Evolutionary conservation across 208 protist species (phyloP).

Genomic region (Sergeia podlipaevii): DNA sequence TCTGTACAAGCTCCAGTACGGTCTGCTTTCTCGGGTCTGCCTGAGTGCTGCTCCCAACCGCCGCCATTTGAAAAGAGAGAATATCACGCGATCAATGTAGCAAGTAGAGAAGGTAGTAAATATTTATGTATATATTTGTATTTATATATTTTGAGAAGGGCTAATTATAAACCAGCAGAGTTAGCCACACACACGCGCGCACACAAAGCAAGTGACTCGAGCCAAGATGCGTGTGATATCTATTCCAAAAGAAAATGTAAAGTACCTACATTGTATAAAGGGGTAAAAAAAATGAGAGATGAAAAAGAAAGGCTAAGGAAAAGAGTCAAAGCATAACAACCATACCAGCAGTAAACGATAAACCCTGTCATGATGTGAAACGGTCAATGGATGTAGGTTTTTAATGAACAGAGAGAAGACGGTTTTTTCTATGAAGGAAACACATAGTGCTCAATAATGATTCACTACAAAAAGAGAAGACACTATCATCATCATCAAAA

Average conservation of each 20-base stretch:
- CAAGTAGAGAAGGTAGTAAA: background rate
- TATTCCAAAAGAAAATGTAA: background rate
- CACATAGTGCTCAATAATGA: slow-evolving; percentile 3
- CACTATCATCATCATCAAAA: slow-evolving; percentile 9
- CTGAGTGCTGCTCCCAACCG: background rate
- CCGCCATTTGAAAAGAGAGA: background rate
- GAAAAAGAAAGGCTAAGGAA: background rate
- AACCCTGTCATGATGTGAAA: slow-evolving; percentile 2
- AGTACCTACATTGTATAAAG: slow-evolving; percentile 5
- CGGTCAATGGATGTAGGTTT: background rate
- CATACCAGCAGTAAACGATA: background rate
- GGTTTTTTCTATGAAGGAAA: too few relatives aligned
- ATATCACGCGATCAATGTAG: too few relatives aligned
- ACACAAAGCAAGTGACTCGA: background rate
- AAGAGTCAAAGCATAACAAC: background rate
- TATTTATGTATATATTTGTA: slow-evolving; percentile 3
- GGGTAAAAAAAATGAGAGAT: slow-evolving; percentile 7
- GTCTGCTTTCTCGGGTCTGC: slow-evolving; percentile 12
- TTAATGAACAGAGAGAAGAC: too few relatives aligned
- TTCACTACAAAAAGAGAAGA: background rate
- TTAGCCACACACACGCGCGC: too few relatives aligned
- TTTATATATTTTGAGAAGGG: background rate
- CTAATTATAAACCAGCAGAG: background rate
- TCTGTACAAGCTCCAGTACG: slow-evolving; percentile 18
- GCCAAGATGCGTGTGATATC: background rate